phyloP scores from a whole-genome alignment of 2,329 filamentous ascomycete species.

The Cytospora schulzeri region DNA sequence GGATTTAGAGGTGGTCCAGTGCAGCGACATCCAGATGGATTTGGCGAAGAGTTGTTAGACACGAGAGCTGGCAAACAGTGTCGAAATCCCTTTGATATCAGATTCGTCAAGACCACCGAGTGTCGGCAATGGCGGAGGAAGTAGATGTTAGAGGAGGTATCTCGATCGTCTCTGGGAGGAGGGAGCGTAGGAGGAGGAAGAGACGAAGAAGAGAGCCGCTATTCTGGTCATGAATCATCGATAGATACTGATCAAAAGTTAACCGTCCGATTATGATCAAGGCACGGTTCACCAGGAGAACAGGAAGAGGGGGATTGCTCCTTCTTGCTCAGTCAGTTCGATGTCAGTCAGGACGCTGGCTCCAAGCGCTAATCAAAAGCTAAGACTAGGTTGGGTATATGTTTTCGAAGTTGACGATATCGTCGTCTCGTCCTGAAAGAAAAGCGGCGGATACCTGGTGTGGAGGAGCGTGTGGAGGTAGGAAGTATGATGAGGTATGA shows the following conservation, averaged over 20 bases:
- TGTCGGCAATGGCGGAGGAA: conserved; percentile 6
- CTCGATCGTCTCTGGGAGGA: conserved; percentile 9
- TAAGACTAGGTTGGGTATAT: background rate
- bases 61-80: background rate
- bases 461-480: conserved; percentile 12
- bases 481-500: conserved; percentile 7
- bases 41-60: conserved; percentile 14
- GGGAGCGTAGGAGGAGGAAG: background rate
- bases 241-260: conserved; percentile 5
- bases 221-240: conserved; percentile 12
- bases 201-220: conserved; percentile 13
- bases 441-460: conserved; percentile 1
- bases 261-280: conserved; percentile 8
- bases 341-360: conserved; percentile 10
- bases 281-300: conserved; percentile 11
- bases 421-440: conserved; percentile 9
- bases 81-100: conserved; percentile 12
- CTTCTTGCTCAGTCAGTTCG: conserved; percentile 7
- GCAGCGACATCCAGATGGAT: conserved; percentile 16
- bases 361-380: background rate
- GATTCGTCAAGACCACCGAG: conserved; percentile 22
- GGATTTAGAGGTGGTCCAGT: conserved; percentile 15
- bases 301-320: conserved; percentile 12
- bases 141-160: conserved; percentile 10
- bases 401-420: background rate